phyloP scores from a whole-genome alignment of 148 eudicot species.

The Vaccinium myrtillus region DNA sequence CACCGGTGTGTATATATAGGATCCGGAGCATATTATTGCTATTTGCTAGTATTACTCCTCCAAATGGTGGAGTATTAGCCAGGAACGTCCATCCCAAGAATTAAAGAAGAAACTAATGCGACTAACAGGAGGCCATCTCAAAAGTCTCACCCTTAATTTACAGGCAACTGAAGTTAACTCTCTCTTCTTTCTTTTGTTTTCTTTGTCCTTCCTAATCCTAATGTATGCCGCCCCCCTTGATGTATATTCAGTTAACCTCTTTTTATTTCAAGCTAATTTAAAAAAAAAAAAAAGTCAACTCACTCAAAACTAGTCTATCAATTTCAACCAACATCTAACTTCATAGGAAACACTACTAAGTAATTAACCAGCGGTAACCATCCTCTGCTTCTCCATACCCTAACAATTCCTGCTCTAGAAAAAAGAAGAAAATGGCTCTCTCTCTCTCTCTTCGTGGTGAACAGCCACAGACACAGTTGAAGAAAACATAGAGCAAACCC shows the following conservation, averaged over 20 bases:
- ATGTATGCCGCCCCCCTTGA: no score
- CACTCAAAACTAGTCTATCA: conserved; percentile 30
- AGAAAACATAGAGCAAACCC: background rate
- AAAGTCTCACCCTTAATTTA: conserved; percentile 24
- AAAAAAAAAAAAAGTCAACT: background rate
- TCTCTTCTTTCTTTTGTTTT: no score
- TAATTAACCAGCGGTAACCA: conserved; percentile 9
- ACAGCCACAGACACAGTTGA: background rate
- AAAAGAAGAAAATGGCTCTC: background rate
- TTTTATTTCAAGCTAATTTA: no score
- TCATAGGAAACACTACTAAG: conserved; percentile 36
- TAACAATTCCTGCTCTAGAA: conserved; percentile 2
- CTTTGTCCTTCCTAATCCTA: no score
- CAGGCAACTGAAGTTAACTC: conserved; percentile 28
- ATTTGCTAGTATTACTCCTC: no score
- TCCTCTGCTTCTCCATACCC: conserved; percentile 4
- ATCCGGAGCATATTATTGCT: no score
- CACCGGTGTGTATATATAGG: no score
- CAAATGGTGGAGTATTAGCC: background rate
- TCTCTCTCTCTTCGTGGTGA: background rate
- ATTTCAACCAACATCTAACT: conserved; percentile 30
- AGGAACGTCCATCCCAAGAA: conserved; percentile 12
- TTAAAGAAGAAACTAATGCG: background rate
- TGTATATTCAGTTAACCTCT: no score
- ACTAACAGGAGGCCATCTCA: background rate